Percentiles rank a stretch among this genome's conserved stretches.
Evolutionary conservation across 75 land plant genomes (phyloP).

Genomic region (Pinus tabuliformis): DNA sequence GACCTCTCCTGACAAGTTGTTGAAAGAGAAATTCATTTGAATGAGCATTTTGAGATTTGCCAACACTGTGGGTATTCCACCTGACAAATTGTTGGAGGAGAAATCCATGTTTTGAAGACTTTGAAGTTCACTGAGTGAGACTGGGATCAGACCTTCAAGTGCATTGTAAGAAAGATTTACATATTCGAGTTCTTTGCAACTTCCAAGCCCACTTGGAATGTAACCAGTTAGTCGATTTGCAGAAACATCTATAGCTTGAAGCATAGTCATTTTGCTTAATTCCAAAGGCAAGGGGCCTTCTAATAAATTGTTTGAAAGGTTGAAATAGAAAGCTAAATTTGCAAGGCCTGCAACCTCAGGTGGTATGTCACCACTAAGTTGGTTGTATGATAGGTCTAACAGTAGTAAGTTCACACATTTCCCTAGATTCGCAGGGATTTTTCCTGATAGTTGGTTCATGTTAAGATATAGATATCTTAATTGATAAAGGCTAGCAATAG

Average conservation of each 20-base stretch:
- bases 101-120: not conserved
- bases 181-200: constrained; percentile 36
- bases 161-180: constrained; percentile 48
- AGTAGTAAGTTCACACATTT: not conserved
- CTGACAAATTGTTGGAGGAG: not conserved
- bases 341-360: constrained; percentile 15
- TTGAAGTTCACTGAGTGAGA: not conserved
- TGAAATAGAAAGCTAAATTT: constrained; percentile 37
- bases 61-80: not conserved
- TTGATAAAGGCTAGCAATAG: not conserved
- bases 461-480: not conserved
- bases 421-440: not conserved
- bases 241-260: constrained; percentile 52
- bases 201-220: constrained; percentile 43
- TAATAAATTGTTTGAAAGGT: constrained; percentile 56
- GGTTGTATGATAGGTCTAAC: not conserved
- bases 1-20: constrained; percentile 42
- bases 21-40: constrained; percentile 56
- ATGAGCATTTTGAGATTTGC: constrained; percentile 21
- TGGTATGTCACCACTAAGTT: not conserved
- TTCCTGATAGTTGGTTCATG: not conserved
- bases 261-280: constrained; percentile 8
- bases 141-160: constrained; percentile 56
- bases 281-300: not conserved
- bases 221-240: constrained; percentile 55